These are phyloP conservation scores for Lactifluus rugatus DNA, from an alignment of 768 basidiomycete species.

Conservation along the genomic window DNA sequence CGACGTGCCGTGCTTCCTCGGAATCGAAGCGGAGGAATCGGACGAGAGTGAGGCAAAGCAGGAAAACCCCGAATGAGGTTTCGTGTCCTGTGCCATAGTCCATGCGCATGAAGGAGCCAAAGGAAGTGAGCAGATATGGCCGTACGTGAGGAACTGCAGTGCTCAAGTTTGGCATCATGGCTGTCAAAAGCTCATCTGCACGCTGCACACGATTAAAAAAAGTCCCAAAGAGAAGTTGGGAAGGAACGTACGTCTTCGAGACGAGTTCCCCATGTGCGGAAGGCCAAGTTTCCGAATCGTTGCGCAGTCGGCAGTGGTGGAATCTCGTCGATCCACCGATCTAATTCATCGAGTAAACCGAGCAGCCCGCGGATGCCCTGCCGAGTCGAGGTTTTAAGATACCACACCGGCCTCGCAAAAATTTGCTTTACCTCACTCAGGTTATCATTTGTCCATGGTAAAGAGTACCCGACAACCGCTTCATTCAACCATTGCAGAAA, in stretches of 20 bases:
- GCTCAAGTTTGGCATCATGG: conserved; percentile 38
- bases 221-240: background rate
- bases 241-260: conserved; percentile 57
- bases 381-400: conserved; percentile 6
- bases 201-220: conserved; percentile 32
- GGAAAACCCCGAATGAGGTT: conserved; percentile 72
- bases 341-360: conserved; percentile 52
- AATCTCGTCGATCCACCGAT: conserved; percentile 70
- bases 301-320: conserved; percentile 68
- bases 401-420: background rate
- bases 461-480: conserved; percentile 55
- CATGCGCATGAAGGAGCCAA: conserved; percentile 83
- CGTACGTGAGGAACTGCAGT: conserved; percentile 52
- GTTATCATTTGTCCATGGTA: conserved; percentile 33
- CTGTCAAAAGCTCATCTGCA: conserved; percentile 39
- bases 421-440: conserved; percentile 22
- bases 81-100: conserved; percentile 99
- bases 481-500: conserved; percentile 73
- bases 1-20: conserved; percentile 51
- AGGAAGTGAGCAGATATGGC: conserved; percentile 73
- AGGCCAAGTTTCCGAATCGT: conserved; percentile 87
- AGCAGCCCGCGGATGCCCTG: conserved; percentile 44
- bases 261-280: conserved; percentile 72
- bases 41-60: conserved; percentile 61
- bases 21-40: conserved; percentile 51